Conservation (phyloP, 2,329 filamentous ascomycete genomes). For the Cryoendolithus antarcticus region DNA sequence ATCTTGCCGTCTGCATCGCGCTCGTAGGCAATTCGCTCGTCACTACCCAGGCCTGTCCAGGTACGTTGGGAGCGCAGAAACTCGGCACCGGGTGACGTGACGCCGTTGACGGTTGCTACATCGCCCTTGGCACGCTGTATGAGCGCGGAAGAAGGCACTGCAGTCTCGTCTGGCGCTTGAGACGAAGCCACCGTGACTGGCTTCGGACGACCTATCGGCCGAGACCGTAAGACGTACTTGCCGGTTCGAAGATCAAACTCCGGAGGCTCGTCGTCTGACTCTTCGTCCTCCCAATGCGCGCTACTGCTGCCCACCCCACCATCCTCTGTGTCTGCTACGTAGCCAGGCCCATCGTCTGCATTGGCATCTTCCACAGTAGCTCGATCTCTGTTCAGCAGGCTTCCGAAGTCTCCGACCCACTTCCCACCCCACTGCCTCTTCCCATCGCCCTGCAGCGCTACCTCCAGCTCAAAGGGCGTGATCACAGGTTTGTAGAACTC, state of each 20-base stretch:
- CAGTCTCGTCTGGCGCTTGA: neutral
- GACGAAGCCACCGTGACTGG: neutral
- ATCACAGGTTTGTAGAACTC: constrained; percentile 82
- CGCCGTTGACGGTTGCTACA: constrained; percentile 68
- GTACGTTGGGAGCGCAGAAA: constrained; percentile 70
- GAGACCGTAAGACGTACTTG: constrained; percentile 63
- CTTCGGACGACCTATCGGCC: constrained; percentile 47
- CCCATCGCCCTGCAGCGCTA: constrained; percentile 63
- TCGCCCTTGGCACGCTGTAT: constrained; percentile 56
- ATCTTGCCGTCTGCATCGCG: constrained; percentile 39
- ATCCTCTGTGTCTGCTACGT: constrained; percentile 8
- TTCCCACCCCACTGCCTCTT: constrained; percentile 73
- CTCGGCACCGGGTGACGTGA: constrained; percentile 84
- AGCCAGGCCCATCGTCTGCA: neutral
- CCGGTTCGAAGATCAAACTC: constrained; percentile 90
- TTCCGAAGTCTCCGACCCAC: constrained; percentile 81
- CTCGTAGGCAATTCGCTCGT: constrained; percentile 55
- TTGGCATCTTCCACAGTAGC: constrained; percentile 19
- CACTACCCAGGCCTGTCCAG: constrained; percentile 84
- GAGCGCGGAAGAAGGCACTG: constrained; percentile 36
- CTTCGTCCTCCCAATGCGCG: constrained; percentile 52
- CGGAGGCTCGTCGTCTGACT: constrained; percentile 48
- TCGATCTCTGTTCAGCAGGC: constrained; percentile 38
- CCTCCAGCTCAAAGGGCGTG: constrained; percentile 83
- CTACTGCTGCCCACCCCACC: constrained; percentile 40